Conservation (phyloP, 2,329 filamentous ascomycete species). For the Penicillium sp. region DNA sequence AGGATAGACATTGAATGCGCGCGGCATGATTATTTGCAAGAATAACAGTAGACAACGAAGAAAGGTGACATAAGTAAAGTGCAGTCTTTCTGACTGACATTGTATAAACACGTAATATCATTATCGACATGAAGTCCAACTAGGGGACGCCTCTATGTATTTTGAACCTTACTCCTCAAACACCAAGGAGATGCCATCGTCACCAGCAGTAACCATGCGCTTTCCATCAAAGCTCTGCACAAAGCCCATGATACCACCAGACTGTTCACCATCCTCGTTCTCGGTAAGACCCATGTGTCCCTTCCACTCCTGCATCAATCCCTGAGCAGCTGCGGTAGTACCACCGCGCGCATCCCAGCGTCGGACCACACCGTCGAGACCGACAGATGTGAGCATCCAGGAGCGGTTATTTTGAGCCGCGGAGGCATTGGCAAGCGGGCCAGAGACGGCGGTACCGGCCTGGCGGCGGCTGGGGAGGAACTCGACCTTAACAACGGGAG, state of each 20-base stretch:
- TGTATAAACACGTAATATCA: conserved; percentile 26
- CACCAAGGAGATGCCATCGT: conserved; percentile 63
- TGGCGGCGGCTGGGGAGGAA: conserved; percentile 63
- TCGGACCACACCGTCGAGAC: conserved; percentile 88
- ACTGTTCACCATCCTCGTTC: conserved; percentile 70
- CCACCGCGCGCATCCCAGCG: conserved; percentile 81
- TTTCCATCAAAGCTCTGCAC: conserved; percentile 76
- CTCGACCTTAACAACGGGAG: conserved; percentile 88
- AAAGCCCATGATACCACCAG: conserved; percentile 83
- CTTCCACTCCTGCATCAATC: conserved; percentile 82
- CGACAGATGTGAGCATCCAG: conserved; percentile 78
- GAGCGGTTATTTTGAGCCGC: conserved; percentile 50
- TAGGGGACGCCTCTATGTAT: conserved; percentile 4
- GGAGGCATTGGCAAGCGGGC: conserved; percentile 25
- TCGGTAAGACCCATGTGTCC: conserved; percentile 63
- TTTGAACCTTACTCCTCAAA: conserved; percentile 42
- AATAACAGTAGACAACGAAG: too few species aligned
- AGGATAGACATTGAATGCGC: too few species aligned
- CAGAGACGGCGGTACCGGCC: conserved; percentile 28
- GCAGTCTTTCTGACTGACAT: neutral
- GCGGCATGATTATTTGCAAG: too few species aligned
- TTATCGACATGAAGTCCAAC: conserved; percentile 18
- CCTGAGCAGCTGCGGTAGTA: conserved; percentile 66
- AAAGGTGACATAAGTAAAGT: too few species aligned
- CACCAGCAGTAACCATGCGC: conserved; percentile 83